Conservation (phyloP, 2,329 filamentous ascomycete genomes). For the Colletotrichum coccodes region DNA sequence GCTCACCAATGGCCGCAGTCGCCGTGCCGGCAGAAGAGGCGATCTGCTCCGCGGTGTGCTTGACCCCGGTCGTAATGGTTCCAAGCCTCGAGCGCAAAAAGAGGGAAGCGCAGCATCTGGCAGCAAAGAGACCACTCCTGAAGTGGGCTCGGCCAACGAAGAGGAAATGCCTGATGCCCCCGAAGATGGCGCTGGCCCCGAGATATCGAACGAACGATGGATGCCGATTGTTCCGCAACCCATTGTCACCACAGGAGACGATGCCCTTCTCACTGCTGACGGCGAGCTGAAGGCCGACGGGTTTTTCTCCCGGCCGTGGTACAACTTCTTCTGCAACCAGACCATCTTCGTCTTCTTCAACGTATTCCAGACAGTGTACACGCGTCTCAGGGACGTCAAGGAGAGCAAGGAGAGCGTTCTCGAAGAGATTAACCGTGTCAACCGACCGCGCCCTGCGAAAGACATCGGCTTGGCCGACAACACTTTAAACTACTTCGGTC, state of each 20-base stretch:
- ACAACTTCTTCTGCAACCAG: slow-evolving; percentile 92
- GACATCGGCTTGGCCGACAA: slow-evolving; percentile 88
- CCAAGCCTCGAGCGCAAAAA: slow-evolving; percentile 76
- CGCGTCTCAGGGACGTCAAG: slow-evolving; percentile 86
- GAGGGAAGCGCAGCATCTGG: slow-evolving; percentile 81
- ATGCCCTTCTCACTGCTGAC: slow-evolving; percentile 65
- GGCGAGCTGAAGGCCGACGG: slow-evolving; percentile 80
- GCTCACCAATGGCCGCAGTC: slow-evolving; percentile 73
- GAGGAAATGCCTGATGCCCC: slow-evolving; percentile 76
- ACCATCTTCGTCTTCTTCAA: slow-evolving; percentile 95
- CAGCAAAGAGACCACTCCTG: slow-evolving; percentile 91
- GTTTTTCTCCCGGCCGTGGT: slow-evolving; percentile 81
- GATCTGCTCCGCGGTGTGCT: slow-evolving; percentile 88
- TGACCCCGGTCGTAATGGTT: slow-evolving; percentile 79
- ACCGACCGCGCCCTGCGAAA: slow-evolving; percentile 81
- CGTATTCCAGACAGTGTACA: slow-evolving; percentile 91
- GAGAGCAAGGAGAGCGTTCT: slow-evolving; percentile 78
- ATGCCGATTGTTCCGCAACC: slow-evolving; percentile 70
- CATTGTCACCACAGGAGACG: slow-evolving; percentile 64
- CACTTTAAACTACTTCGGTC: slow-evolving; percentile 79
- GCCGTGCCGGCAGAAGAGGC: slow-evolving; percentile 80
- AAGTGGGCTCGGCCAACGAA: slow-evolving; percentile 79
- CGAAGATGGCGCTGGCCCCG: slow-evolving; percentile 67
- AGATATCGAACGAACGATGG: slow-evolving; percentile 73
- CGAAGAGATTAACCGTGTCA: slow-evolving; percentile 78